phyloP scores from a whole-genome alignment of 306 rosid species.

The Acacia melanoxylon region DNA sequence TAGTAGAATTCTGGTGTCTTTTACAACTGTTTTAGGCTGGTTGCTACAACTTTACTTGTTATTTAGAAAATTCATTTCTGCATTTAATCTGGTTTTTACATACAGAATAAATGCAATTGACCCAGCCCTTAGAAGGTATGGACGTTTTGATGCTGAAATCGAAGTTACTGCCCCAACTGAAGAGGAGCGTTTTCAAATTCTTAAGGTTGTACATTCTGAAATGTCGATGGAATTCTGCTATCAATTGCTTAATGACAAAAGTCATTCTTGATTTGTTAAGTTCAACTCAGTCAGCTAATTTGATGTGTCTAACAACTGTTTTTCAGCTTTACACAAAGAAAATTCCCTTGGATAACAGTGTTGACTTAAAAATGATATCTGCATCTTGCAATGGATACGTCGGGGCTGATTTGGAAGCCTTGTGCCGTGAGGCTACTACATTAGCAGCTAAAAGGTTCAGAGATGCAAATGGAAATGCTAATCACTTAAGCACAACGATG shows the following conservation, averaged over 20 bases:
- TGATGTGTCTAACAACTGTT: constrained; percentile 19
- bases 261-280: constrained; percentile 20
- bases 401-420: constrained; percentile 91
- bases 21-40: background rate
- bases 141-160: constrained; percentile 88
- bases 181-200: constrained; percentile 81
- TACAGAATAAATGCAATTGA: constrained; percentile 82
- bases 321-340: constrained; percentile 83
- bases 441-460: constrained; percentile 56
- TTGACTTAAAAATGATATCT: constrained; percentile 69
- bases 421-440: constrained; percentile 74
- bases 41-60: constrained; percentile 14
- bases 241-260: constrained; percentile 5
- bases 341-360: constrained; percentile 53
- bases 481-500: constrained; percentile 44
- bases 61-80: constrained; percentile 4
- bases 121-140: constrained; percentile 86
- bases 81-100: constrained; percentile 24
- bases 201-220: constrained; percentile 57
- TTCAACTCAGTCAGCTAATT: constrained; percentile 4
- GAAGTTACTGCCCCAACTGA: constrained; percentile 84
- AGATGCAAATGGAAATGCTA: constrained; percentile 45
- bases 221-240: background rate
- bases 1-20: constrained; percentile 7
- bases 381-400: constrained; percentile 91